Conservation (phyloP, 2,329 filamentous ascomycete species). For the Tolypocladium tropicale region DNA sequence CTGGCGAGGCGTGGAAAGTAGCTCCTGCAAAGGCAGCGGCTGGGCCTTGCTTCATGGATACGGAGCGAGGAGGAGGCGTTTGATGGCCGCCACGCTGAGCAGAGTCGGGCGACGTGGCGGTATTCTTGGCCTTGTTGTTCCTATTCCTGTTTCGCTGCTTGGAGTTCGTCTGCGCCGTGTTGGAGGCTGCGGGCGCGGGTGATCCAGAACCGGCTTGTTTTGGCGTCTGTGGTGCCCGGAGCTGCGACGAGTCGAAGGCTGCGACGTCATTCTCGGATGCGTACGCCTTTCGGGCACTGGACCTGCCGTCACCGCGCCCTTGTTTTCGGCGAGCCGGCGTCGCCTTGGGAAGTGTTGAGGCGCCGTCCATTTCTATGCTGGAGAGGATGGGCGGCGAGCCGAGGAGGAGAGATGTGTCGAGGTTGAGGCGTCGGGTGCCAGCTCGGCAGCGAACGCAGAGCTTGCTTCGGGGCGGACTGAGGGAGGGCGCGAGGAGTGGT, state of each 20-base stretch:
- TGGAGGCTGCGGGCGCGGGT: conserved; percentile 15
- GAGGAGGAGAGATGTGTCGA: neutral
- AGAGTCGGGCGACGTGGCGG: conserved; percentile 29
- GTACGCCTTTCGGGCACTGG: conserved; percentile 41
- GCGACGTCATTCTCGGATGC: conserved; percentile 46
- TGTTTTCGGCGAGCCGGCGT: conserved; percentile 26
- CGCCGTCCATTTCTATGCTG: conserved; percentile 20
- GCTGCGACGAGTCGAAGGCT: conserved; percentile 18
- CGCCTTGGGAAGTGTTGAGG: conserved; percentile 19
- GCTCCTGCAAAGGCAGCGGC: conserved; percentile 74
- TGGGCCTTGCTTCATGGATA: conserved; percentile 32
- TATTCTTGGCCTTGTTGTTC: conserved; percentile 21
- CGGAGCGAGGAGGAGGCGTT: conserved; percentile 31
- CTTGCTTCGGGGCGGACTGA: neutral
- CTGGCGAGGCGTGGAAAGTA: conserved; percentile 90
- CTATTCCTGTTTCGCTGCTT: conserved; percentile 18
- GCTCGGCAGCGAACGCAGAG: neutral
- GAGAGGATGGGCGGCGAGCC: neutral
- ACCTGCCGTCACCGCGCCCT: conserved; percentile 30
- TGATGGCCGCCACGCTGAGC: conserved; percentile 25
- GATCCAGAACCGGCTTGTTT: conserved; percentile 29
- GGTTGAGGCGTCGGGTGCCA: neutral
- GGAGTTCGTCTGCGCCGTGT: conserved; percentile 14
- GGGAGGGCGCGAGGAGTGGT: neutral
- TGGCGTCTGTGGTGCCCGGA: conserved; percentile 33